phyloP scores from a whole-genome alignment of 116 monocot species.

The Zostera marina region DNA sequence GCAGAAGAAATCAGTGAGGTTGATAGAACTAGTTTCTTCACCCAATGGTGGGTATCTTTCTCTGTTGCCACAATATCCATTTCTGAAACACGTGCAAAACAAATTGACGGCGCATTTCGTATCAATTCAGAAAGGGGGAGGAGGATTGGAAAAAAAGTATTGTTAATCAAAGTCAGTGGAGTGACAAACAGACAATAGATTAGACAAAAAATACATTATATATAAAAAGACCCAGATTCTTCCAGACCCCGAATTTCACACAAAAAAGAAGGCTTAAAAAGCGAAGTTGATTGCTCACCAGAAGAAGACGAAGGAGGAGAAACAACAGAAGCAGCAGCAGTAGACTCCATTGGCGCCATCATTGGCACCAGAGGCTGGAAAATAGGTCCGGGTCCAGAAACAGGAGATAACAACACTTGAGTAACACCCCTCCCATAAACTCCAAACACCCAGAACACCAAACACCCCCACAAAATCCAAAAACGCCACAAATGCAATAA shows the following conservation, averaged over 20 bases:
- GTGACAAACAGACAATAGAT: too few relatives aligned
- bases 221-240: too few relatives aligned
- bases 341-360: background rate
- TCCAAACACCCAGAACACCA: background rate
- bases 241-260: too few relatives aligned
- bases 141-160: too few relatives aligned
- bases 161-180: too few relatives aligned
- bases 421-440: background rate
- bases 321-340: constrained; percentile 5
- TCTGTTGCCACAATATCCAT: background rate
- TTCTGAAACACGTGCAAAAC: constrained; percentile 5
- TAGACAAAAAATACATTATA: too few relatives aligned
- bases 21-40: constrained; percentile 31
- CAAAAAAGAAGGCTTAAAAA: too few relatives aligned
- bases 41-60: constrained; percentile 25
- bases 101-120: too few relatives aligned
- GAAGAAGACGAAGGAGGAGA: constrained; percentile 4
- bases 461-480: background rate
- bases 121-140: too few relatives aligned
- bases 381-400: constrained; percentile 3
- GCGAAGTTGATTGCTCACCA: background rate
- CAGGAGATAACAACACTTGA: constrained; percentile 1
- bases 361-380: background rate
- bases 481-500: background rate
- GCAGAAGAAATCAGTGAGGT: constrained; percentile 29